Percentiles rank a stretch among this genome's conserved stretches.
Evolutionary conservation across 805 yeast species (phyloP).

Genomic region (Metschnikowia santaceciliae): DNA sequence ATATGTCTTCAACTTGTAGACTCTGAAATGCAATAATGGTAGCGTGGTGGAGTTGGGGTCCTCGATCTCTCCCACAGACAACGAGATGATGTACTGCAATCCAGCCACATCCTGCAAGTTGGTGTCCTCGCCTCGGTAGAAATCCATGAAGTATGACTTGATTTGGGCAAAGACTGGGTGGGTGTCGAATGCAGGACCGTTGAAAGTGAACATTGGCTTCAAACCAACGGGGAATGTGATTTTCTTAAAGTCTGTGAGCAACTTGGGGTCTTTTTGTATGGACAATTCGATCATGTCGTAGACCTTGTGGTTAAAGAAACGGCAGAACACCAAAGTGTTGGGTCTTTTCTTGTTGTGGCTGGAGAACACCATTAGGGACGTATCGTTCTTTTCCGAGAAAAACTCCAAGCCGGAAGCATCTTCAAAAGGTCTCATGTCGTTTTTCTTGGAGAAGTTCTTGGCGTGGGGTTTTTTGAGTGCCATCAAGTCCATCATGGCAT

Average conservation of each 20-base stretch:
- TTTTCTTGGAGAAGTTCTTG: conserved; percentile 83
- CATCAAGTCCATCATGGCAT: conserved; percentile 82
- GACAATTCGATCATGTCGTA: conserved; percentile 93
- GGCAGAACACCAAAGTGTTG: conserved; percentile 78
- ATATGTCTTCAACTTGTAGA: conserved; percentile 77
- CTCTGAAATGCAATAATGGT: conserved; percentile 86
- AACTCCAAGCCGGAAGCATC: conserved; percentile 83
- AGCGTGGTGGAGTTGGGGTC: conserved; percentile 68
- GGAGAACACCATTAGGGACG: conserved; percentile 76
- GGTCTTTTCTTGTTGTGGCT: conserved; percentile 88
- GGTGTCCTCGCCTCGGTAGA: conserved; percentile 81
- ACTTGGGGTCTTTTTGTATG: conserved; percentile 59
- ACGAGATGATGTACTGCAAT: conserved; percentile 81
- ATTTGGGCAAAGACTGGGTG: conserved; percentile 83
- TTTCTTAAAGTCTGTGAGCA: conserved; percentile 76
- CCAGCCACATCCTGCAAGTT: conserved; percentile 91
- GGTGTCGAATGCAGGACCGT: conserved; percentile 86
- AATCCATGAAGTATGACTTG: conserved; percentile 85
- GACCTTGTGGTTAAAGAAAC: conserved; percentile 86
- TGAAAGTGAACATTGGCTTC: conserved; percentile 91
- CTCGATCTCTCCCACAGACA: conserved; percentile 71
- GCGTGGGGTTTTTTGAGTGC: conserved; percentile 88
- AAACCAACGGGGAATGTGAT: conserved; percentile 81
- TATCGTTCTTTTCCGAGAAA: conserved; percentile 91
- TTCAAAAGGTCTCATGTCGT: conserved; percentile 89